Conservation (phyloP, 306 rosid genomes). For the Quercus robur region DNA sequence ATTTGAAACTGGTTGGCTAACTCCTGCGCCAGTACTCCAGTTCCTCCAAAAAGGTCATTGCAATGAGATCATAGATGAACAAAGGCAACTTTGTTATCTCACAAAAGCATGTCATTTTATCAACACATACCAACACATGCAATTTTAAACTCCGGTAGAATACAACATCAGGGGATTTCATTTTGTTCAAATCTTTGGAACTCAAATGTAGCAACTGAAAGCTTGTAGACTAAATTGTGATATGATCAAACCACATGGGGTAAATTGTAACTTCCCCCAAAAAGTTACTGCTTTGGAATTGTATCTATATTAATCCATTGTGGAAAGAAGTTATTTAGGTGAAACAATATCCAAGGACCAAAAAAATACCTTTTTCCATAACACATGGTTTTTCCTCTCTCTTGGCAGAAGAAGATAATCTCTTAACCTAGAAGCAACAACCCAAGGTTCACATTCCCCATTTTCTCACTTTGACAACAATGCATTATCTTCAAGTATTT, state of each 20-base stretch:
- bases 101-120: conserved; percentile 10
- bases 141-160: not conserved
- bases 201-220: too few species aligned
- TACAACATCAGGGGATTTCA: not conserved
- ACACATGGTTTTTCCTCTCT: conserved; percentile 69
- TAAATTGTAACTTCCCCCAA: too few species aligned
- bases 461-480: conserved; percentile 53
- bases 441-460: conserved; percentile 77
- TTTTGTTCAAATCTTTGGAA: too few species aligned
- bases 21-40: conserved; percentile 1
- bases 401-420: conserved; percentile 90
- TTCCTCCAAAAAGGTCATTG: not conserved
- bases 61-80: not conserved
- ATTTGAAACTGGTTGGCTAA: not conserved
- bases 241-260: too few species aligned
- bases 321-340: not conserved
- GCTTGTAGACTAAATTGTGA: too few species aligned
- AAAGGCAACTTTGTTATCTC: conserved; percentile 12
- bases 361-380: conserved; percentile 75
- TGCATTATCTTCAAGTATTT: conserved; percentile 87
- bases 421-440: conserved; percentile 77
- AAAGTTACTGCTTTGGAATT: not conserved
- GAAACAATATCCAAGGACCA: conserved; percentile 11
- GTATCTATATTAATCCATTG: not conserved
- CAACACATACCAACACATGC: conserved; percentile 8